Base-by-base conservation (phyloP, 129 eudicot species). In the Lactuca saligna region DNA sequence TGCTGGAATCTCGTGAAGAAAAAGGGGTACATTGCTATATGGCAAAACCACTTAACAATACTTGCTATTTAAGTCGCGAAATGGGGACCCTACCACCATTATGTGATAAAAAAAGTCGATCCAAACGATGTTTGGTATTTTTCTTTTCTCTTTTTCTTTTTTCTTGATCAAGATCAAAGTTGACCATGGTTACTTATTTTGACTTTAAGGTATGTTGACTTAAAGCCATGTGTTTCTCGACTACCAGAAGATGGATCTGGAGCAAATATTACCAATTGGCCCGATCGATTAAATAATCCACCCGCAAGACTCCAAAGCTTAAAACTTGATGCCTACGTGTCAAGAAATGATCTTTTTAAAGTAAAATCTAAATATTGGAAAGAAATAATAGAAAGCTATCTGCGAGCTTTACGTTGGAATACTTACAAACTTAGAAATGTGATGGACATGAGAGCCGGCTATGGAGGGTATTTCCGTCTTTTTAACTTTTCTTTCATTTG, bases 371-470 rank as follows among this genome's bases (percentile, higher is more conserved):
- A 75, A 80, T 93, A 87, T 73, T 93, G 99, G 99, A 84, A 86
- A 54, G 95, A 93, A 78, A 93, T 93, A 65, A 81, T 93, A 54
- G 88, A 78, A 1, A 67, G 90, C 74, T 93, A 84, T 32, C 86
- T 93, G 17, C 92, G 95, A 60, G 95, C 65, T 74, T 66, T 83
- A 38, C 92, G 73, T 41, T 87, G 97, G 97, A 82, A 79, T 60
- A 76, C 68, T 17, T 80, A 41, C 78, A 87, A 85, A 65, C 80
- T 87, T 59, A 79, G 99, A 74, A 93, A 93, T 63, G 97, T 93
- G 65, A 69, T 93, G 80, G 99, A 93, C 77, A 93, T 93, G 99
- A 89, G 88, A 87, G 99, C 99, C 29, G 97, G 97, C 63, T 93
- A 84, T 69, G 99, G 99, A 80, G 96, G 99, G 99, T 93, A 80